Percentiles rank a stretch among this genome's conserved stretches.
These are phyloP conservation scores for Phytophthora cactorum DNA, from an alignment of 352 stramenopile species.

Conservation along the genomic window DNA sequence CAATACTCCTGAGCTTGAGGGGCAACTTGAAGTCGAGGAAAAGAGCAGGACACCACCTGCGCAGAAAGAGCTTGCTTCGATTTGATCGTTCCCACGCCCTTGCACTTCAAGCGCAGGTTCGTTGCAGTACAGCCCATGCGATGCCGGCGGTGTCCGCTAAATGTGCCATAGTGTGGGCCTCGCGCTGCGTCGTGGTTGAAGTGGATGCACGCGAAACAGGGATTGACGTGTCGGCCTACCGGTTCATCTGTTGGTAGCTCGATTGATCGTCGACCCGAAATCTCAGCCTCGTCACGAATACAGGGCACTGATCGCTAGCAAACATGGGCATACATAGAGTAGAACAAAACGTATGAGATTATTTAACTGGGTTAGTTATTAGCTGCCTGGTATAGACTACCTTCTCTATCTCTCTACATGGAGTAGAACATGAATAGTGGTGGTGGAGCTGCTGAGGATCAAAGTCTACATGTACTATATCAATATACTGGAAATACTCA, in stretches of 20 bases:
- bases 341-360: too few relatives aligned
- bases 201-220: slow-evolving; percentile 15
- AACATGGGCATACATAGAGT: too few relatives aligned
- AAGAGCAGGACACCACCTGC: slow-evolving; percentile 36
- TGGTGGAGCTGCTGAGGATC: neutral
- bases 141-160: slow-evolving; percentile 18
- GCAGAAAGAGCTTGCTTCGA: slow-evolving; percentile 34
- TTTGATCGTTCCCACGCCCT: slow-evolving; percentile 29
- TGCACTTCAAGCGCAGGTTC: slow-evolving; percentile 24
- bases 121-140: slow-evolving; percentile 20
- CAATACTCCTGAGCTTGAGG: slow-evolving; percentile 20
- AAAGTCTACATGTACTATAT: slow-evolving; percentile 39
- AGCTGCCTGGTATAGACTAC: too few relatives aligned
- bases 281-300: slow-evolving; percentile 1
- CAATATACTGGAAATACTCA: slow-evolving; percentile 35
- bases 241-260: neutral
- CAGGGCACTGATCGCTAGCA: neutral
- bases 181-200: slow-evolving; percentile 25
- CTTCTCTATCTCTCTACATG: too few relatives aligned
- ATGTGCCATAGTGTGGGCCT: slow-evolving; percentile 15
- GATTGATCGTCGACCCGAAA: neutral
- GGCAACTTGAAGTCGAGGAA: slow-evolving; percentile 41
- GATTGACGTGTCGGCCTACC: slow-evolving; percentile 21
- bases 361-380: too few relatives aligned
- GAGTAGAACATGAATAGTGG: neutral